Evolutionary conservation across 73 alveolate genomes (phyloP).

Genomic region (Tetrahymena elliotti): DNA sequence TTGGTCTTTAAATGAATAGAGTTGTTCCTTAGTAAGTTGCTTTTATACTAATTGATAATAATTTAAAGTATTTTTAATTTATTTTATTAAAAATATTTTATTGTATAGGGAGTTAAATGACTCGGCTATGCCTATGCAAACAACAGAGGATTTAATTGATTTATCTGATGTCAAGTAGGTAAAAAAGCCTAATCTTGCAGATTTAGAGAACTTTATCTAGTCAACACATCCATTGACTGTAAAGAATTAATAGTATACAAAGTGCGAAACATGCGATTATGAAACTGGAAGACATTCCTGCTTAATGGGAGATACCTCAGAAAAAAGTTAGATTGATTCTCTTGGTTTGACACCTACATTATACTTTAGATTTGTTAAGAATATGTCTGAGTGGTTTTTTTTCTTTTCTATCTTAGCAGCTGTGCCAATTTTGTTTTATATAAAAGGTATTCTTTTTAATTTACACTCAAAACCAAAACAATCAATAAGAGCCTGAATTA

Average conservation of each 20-base stretch:
- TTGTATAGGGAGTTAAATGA: not conserved
- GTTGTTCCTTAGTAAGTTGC: not conserved
- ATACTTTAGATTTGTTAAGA: not conserved
- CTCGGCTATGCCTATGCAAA: not conserved
- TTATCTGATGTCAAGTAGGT: not conserved
- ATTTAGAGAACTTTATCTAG: not conserved
- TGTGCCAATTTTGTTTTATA: not conserved
- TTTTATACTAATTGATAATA: not conserved
- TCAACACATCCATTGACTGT: not conserved
- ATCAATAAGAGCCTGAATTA: not conserved
- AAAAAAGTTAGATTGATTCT: not conserved
- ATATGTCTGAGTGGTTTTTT: not conserved
- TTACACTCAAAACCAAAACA: not conserved
- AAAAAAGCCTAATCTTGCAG: not conserved
- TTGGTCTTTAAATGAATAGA: not conserved
- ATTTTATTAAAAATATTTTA: not conserved
- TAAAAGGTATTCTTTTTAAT: not conserved
- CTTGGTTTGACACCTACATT: not conserved
- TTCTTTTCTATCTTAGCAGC: not conserved
- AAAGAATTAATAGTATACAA: not conserved
- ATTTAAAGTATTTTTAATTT: not conserved
- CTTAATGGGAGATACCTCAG: not conserved
- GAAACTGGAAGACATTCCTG: not conserved
- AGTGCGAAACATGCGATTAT: not conserved
- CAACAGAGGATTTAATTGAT: not conserved